These are phyloP conservation scores for Ceratorhiza oryzae-sativae DNA, from an alignment of 1,284 basidiomycete species.

Conservation along the genomic window DNA sequence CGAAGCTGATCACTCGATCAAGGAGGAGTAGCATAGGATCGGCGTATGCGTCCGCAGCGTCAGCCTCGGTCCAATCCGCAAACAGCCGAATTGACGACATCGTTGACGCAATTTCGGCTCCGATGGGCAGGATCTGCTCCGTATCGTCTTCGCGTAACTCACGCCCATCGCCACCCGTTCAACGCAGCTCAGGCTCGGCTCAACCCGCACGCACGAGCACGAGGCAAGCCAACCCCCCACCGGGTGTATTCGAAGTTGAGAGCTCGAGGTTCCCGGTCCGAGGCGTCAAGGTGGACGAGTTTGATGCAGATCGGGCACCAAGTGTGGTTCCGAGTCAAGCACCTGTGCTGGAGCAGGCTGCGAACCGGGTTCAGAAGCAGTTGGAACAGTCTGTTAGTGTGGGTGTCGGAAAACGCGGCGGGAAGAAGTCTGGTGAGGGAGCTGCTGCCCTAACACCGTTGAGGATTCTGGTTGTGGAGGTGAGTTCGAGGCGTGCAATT, in stretches of 20 bases:
- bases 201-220: conserved; percentile 6
- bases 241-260: conserved; percentile 51
- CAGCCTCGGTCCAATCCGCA: conserved; percentile 23
- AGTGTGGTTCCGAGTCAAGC: conserved; percentile 39
- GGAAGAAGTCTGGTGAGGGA: neutral
- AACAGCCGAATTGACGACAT: conserved; percentile 61
- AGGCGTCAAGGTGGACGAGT: conserved; percentile 56
- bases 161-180: conserved; percentile 24
- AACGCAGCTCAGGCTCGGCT: neutral
- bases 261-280: conserved; percentile 54
- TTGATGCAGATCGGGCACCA: conserved; percentile 48
- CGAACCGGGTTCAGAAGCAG: conserved; percentile 18
- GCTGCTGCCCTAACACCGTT: conserved; percentile 49
- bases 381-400: conserved; percentile 13
- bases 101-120: conserved; percentile 66
- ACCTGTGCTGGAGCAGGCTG: conserved; percentile 24
- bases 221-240: conserved; percentile 27
- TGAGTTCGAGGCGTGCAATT: conserved; percentile 48
- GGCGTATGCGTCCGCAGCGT: conserved; percentile 26
- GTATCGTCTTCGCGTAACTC: neutral
- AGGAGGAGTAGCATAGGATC: conserved; percentile 32
- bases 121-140: conserved; percentile 51
- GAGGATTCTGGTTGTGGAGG: conserved; percentile 76
- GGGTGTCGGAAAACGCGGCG: conserved; percentile 18
- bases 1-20: conserved; percentile 11